Evolutionary conservation across 331 rosid genomes (phyloP).

Genomic region (Acacia pycnantha): DNA sequence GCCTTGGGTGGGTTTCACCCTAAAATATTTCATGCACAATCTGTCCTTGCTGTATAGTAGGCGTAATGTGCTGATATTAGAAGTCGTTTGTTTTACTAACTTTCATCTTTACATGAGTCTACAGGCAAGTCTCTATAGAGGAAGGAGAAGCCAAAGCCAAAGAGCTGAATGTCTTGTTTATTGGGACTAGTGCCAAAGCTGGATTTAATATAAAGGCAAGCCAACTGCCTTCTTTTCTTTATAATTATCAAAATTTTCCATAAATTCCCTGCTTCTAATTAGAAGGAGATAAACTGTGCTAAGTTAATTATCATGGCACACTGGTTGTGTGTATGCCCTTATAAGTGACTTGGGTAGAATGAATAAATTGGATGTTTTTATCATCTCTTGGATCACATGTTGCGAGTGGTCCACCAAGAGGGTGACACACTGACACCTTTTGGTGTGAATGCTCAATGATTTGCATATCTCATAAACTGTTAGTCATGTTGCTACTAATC

Average conservation of each 20-base stretch:
- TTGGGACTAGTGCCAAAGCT: slow-evolving; percentile 78
- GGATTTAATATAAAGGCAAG: slow-evolving; percentile 74
- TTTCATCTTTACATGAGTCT: slow-evolving; percentile 13
- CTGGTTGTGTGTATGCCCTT: not conserved
- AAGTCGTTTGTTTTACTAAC: slow-evolving; percentile 14
- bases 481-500: not conserved
- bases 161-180: slow-evolving; percentile 70
- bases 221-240: not conserved
- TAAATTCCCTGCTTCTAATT: not conserved
- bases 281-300: slow-evolving; percentile 7
- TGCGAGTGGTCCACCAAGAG: not conserved
- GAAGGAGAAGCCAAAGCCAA: slow-evolving; percentile 83
- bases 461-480: not conserved
- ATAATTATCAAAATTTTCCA: not conserved
- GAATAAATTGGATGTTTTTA: not conserved
- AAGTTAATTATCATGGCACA: not conserved
- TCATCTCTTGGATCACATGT: not conserved
- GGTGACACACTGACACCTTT: not conserved
- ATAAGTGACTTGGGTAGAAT: not conserved
- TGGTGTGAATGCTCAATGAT: not conserved
- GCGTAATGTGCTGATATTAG: not conserved
- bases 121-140: slow-evolving; percentile 78
- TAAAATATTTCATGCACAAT: not conserved
- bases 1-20: slow-evolving; percentile 4
- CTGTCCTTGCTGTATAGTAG: not conserved